phyloP scores from a whole-genome alignment of 1,139 yeast species.

The Geotrichum fermentans region DNA sequence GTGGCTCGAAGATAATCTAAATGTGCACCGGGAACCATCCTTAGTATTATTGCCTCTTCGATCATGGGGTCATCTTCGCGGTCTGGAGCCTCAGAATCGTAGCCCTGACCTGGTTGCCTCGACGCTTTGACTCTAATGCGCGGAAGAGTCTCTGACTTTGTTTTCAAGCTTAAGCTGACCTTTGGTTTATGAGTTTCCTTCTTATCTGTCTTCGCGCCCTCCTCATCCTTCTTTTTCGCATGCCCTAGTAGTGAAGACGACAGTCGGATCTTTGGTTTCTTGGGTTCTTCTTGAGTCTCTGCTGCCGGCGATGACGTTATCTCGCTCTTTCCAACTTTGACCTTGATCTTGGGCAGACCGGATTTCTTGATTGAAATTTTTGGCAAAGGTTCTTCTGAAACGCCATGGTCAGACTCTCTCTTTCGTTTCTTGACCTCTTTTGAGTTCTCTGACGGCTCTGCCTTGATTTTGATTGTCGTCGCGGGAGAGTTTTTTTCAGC shows the following conservation, averaged over 20 bases:
- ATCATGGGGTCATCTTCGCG: constrained; percentile 89
- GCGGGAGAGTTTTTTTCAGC: not conserved
- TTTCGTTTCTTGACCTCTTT: constrained; percentile 9
- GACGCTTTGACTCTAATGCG: constrained; percentile 76
- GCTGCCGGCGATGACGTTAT: not conserved
- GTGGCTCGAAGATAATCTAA: constrained; percentile 74
- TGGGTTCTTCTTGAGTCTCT: constrained; percentile 2
- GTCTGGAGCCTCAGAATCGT: constrained; percentile 96
- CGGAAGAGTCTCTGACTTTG: constrained; percentile 40
- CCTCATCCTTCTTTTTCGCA: constrained; percentile 9
- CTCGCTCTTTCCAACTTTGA: constrained; percentile 12
- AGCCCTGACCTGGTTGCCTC: constrained; percentile 87
- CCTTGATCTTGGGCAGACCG: constrained; percentile 17
- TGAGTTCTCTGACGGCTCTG: not conserved
- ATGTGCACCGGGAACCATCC: constrained; percentile 77
- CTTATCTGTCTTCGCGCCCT: constrained; percentile 2
- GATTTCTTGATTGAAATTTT: constrained; percentile 16
- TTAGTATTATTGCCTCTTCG: constrained; percentile 76
- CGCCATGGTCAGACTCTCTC: not conserved
- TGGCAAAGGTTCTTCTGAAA: not conserved
- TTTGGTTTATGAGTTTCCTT: constrained; percentile 23
- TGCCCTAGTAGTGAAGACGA: constrained; percentile 7
- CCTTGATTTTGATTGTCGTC: not conserved
- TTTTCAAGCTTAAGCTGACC: constrained; percentile 33
- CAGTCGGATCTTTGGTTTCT: constrained; percentile 16